These are phyloP conservation scores for Plasmodium gonderi DNA, from an alignment of 169 alveolate genomes.

Conservation along the genomic window DNA sequence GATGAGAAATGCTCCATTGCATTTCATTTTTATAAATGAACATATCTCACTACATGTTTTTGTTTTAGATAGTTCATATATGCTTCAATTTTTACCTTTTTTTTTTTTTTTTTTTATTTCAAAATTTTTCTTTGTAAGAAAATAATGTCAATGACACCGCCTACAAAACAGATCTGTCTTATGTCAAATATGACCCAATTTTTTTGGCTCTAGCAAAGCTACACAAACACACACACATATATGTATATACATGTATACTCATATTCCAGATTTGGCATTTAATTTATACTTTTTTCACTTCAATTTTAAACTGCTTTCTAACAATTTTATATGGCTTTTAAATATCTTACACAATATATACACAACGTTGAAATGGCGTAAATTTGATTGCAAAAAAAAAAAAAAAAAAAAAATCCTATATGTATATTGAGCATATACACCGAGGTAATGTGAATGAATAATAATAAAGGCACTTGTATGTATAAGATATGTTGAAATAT, in stretches of 20 bases:
- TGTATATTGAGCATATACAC: background rate
- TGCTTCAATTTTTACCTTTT: background rate
- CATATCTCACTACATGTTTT: background rate
- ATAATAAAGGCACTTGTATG: background rate
- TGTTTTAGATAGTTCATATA: background rate
- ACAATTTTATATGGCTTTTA: background rate
- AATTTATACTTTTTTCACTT: background rate
- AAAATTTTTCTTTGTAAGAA: background rate
- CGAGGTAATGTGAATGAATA: background rate
- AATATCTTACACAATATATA: background rate
- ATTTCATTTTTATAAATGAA: background rate
- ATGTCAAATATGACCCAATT: background rate
- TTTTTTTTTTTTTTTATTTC: background rate
- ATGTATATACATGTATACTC: background rate
- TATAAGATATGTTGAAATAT: background rate
- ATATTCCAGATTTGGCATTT: background rate
- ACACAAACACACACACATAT: background rate
- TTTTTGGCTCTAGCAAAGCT: background rate
- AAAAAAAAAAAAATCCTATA: background rate
- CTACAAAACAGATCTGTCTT: background rate
- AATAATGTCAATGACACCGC: background rate
- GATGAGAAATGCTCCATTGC: background rate
- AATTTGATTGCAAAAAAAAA: constrained; percentile 11
- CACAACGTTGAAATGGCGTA: constrained; percentile 15
- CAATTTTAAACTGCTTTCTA: background rate